A percentile compares a stretch with the other conserved stretches of the same genome.
Conservation (phyloP, 305 asterid genomes). For the Andrographis paniculata region DNA sequence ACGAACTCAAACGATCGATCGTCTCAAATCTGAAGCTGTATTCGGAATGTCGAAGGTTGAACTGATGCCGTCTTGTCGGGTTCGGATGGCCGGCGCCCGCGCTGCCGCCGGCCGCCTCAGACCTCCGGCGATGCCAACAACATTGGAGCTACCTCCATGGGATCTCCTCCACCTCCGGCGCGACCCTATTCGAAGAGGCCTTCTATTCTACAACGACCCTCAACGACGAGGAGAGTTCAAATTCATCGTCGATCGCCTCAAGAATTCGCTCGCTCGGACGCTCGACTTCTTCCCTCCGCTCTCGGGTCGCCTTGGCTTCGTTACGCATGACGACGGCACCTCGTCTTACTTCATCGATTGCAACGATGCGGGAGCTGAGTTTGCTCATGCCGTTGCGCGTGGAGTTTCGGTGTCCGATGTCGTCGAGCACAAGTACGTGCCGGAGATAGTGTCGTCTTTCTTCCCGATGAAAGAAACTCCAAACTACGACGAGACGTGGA, state of each 20-base stretch:
- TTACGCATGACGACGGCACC: constrained; percentile 7
- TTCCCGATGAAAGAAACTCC: constrained; percentile 16
- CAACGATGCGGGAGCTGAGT: constrained; percentile 31
- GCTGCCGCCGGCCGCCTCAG: constrained; percentile 1
- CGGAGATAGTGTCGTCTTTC: constrained; percentile 17
- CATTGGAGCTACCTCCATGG: constrained; percentile 24
- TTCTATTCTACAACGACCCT: constrained; percentile 20
- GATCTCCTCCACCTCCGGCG: constrained; percentile 14
- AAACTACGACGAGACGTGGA: constrained; percentile 21
- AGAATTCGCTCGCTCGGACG: constrained; percentile 20
- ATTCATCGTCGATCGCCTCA: constrained; percentile 14
- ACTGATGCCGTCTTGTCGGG: not conserved
- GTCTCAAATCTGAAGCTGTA: too few species aligned
- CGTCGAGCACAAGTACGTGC: constrained; percentile 19
- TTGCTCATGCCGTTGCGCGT: constrained; percentile 18
- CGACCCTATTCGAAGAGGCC: constrained; percentile 21
- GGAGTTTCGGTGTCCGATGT: constrained; percentile 11
- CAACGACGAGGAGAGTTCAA: not conserved
- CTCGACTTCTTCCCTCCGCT: constrained; percentile 26
- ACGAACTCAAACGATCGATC: too few species aligned
- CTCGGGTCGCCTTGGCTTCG: constrained; percentile 20
- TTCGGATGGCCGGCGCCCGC: not conserved
- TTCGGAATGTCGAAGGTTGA: not conserved
- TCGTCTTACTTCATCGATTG: constrained; percentile 13
- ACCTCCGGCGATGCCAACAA: too few species aligned